Conservation (phyloP, 805 yeast genomes). For the Phaffomyces antillensis region DNA sequence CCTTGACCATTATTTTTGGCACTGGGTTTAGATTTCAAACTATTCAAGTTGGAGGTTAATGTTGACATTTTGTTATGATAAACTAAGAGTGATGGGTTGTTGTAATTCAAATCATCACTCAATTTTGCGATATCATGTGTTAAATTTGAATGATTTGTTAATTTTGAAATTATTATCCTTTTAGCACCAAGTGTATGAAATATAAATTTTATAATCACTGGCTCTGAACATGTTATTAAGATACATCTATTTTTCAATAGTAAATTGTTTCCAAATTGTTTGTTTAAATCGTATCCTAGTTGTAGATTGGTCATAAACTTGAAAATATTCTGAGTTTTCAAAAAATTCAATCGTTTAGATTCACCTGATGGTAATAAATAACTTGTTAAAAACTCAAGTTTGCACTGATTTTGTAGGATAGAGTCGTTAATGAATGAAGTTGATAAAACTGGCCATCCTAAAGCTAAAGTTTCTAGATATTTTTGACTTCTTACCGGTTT, state of each 20-base stretch:
- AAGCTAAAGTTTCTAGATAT: constrained; percentile 66
- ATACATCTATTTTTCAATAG: constrained; percentile 16
- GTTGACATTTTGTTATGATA: not conserved
- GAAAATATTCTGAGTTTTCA: constrained; percentile 44
- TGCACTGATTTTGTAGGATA: constrained; percentile 24
- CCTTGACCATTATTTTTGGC: no score
- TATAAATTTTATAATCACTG: constrained; percentile 31
- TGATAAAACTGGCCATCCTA: constrained; percentile 83
- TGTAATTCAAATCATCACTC: no score
- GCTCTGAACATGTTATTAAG: constrained; percentile 16
- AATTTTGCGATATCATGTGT: constrained; percentile 13
- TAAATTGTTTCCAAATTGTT: constrained; percentile 37
- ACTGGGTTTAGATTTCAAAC: not conserved
- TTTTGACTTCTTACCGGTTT: constrained; percentile 60
- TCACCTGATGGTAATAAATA: constrained; percentile 72
- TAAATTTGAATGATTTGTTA: constrained; percentile 5
- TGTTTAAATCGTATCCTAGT: constrained; percentile 23
- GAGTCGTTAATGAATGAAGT: constrained; percentile 49
- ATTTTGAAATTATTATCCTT: constrained; percentile 3
- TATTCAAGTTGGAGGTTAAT: not conserved
- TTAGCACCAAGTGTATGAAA: constrained; percentile 41
- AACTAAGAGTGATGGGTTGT: no score
- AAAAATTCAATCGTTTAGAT: constrained; percentile 36
- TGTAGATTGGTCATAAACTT: constrained; percentile 34
- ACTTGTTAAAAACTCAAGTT: constrained; percentile 33